Evolutionary conservation across 2,329 filamentous ascomycete species (phyloP).

Genomic region (Colletotrichum magnum): DNA sequence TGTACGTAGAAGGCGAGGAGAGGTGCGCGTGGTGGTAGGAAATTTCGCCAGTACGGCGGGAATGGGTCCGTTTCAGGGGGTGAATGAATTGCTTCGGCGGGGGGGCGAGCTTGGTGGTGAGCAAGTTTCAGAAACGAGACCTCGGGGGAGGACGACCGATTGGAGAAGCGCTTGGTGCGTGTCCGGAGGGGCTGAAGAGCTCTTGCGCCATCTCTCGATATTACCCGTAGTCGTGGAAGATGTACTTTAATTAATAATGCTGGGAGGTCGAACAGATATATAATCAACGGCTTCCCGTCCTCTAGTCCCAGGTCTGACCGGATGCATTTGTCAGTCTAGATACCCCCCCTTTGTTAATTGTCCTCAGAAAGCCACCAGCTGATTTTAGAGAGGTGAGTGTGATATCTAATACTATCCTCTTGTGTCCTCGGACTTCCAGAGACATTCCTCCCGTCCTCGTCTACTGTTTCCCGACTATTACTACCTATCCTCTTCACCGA

Average conservation of each 20-base stretch:
- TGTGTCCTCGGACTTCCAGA: background rate
- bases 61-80: slow-evolving; percentile 38
- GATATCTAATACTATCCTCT: background rate
- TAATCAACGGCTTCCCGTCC: slow-evolving; percentile 17
- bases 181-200: slow-evolving; percentile 3
- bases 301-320: background rate
- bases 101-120: slow-evolving; percentile 19
- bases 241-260: slow-evolving; percentile 35
- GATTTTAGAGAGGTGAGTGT: too few species aligned
- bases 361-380: too few species aligned
- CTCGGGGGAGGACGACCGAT: slow-evolving; percentile 24
- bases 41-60: slow-evolving; percentile 1
- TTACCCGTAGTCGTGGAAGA: background rate
- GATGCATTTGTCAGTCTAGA: background rate
- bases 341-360: slow-evolving; percentile 14
- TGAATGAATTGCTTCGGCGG: slow-evolving; percentile 3
- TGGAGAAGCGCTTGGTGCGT: slow-evolving; percentile 19
- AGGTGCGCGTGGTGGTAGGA: slow-evolving; percentile 17
- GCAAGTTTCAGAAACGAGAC: slow-evolving; percentile 42
- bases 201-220: slow-evolving; percentile 37
- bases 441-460: background rate
- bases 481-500: background rate
- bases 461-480: background rate
- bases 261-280: slow-evolving; percentile 22
- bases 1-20: slow-evolving; percentile 24